Base-by-base conservation (phyloP, 2,329 filamentous ascomycete genomes). In the Trichoderma sp. region DNA sequence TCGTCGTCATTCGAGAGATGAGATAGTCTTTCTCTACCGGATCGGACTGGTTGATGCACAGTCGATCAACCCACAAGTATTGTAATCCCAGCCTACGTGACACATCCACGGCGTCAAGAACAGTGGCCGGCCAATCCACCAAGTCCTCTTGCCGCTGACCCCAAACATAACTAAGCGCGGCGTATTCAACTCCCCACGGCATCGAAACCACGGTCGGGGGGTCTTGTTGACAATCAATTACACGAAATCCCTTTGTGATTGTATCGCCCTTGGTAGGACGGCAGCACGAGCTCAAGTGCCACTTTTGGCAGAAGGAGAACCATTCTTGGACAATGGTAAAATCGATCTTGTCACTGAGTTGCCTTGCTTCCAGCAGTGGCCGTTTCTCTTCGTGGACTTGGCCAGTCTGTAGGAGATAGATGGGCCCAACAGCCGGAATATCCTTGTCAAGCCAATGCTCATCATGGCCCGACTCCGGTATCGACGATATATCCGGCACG, bases 141-240 rank as follows among this genome's bases (percentile, higher is more conserved):
- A 63, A 21, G 24, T 68, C 66, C 21, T 63, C 59, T 10, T 34
- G 26, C 4, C 58, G 46, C 30, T 55, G 58, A 21, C 80, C 80
- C 76, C 80, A 82, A 34, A 83, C 81, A 71, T 84, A 84, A 74
- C 81, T 83, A 21, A 84, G 76, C 14, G 82, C 80, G 3, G 82
- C 72, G 58, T 83, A 84, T 28, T 52, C 49, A 21, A 56, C 52
- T 14, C 66, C 66, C 66, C 58, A 63, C 14, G 49, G 26, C 26
- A 51, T 54, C 21, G 28, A 26, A 5, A 63, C 43, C 11, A 63
- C 66, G 11, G 26, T 18, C 13, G 66, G 59, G 6, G 59, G 32
- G 16, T 63, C 28, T 30, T 21, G 34, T 26, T 54, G 51, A 30
- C 58, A 68, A 16, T 68, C 66, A 30, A 68, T 68, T 10, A 68